phyloP scores from a whole-genome alignment of 2,329 filamentous ascomycete genomes.

The Ustilaginoidea virens region DNA sequence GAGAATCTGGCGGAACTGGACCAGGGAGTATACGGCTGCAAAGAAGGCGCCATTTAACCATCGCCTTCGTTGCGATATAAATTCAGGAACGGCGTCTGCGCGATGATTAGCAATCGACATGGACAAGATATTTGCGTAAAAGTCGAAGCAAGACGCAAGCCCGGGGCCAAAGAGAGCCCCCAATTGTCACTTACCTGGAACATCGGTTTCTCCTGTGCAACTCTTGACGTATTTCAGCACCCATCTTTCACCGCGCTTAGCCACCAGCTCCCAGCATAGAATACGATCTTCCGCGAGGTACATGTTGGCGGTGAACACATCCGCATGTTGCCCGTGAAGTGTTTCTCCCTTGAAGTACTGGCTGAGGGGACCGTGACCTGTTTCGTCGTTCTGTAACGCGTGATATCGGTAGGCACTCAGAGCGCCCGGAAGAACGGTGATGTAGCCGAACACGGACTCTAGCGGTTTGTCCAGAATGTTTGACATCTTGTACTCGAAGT shows the following conservation, averaged over 20 bases:
- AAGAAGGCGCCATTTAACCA: conserved; percentile 99
- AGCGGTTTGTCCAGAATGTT: conserved; percentile 97
- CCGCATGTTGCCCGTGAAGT: conserved; percentile 85
- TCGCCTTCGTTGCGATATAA: conserved; percentile 87
- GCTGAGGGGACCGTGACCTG: conserved; percentile 83
- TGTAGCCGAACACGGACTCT: conserved; percentile 95
- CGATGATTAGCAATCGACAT: no score
- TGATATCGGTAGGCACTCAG: conserved; percentile 93
- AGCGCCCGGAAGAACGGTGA: conserved; percentile 89
- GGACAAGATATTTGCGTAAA: no score
- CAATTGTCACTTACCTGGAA: conserved; percentile 63
- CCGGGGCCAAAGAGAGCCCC: no score
- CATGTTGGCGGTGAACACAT: conserved; percentile 97
- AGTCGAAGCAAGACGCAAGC: no score
- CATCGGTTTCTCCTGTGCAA: conserved; percentile 93
- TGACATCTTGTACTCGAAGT: conserved; percentile 99
- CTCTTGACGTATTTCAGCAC: conserved; percentile 96
- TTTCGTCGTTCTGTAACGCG: conserved; percentile 90
- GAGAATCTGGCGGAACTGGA: conserved; percentile 92
- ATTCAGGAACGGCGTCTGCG: conserved; percentile 79
- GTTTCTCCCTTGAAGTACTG: conserved; percentile 99
- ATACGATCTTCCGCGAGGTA: conserved; percentile 84
- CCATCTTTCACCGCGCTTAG: conserved; percentile 89
- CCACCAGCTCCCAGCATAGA: conserved; percentile 86
- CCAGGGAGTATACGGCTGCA: conserved; percentile 89